Base-by-base conservation (phyloP, 306 rosid genomes). In the Alnus glutinosa region DNA sequence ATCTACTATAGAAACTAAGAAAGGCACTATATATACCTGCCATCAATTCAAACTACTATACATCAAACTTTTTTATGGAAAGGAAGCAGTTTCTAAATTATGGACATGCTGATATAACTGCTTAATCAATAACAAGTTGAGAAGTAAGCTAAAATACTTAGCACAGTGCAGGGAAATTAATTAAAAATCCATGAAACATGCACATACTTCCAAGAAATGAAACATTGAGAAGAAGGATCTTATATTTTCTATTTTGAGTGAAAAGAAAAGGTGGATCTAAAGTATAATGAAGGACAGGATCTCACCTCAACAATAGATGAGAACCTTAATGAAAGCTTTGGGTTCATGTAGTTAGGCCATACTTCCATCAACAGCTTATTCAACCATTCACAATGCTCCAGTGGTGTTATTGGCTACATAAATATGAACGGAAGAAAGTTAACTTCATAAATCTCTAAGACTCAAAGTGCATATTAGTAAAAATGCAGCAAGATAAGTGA, bases 311-410 rank as follows among this genome's bases (percentile, higher is more conserved):
- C 92, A 73, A 89, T 79, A 59, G 89, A 82, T 23, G 94, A 82
- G 83, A 96, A 87, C 77, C 87, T 96, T 63, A 4, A 66, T 6
- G 99, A 93, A 47, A 96, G 86, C 87, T 91, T 96, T 54, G 92
- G 90, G 77, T 77, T 82, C 63, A 91, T 81, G 71, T 76, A 84
- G 82, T 81, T 85, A 36, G 94, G 83, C 99, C 99, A 96, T 77
- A 91, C 50, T 88, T 96, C 97, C 37, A 80, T 86, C 86, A 96
- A 74, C 81, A 96, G 82, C 80, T 82, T 90, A 83, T 96, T 96
- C 77, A 96, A 77, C 99, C 99, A 96, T 81, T 96, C 97, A 74
- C 97, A 93, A 57, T 88, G 99, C 89, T 96, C 99, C 87, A 96
- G 77, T 52, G 99, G 94, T 37, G 99, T 93, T 48, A 85, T 82